A percentile compares a stretch with the other conserved stretches of the same genome.
These are phyloP conservation scores for Phytophthora pseudosyringae DNA, from an alignment of 352 stramenopile species.

Conservation along the genomic window DNA sequence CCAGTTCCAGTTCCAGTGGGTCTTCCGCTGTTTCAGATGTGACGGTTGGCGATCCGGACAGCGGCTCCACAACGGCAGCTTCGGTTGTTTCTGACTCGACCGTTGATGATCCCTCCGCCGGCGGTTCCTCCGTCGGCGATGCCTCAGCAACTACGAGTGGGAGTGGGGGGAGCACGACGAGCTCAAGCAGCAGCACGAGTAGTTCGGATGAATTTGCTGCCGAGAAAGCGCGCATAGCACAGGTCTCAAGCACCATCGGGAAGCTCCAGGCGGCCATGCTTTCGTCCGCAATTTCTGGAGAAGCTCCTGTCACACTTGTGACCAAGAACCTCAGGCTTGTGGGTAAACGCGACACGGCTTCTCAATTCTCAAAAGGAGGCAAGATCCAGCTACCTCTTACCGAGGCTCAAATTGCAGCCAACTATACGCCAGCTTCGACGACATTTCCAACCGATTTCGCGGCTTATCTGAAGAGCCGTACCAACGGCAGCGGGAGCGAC, in stretches of 20 bases:
- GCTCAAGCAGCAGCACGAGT: slow-evolving; percentile 3
- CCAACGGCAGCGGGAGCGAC: slow-evolving; percentile 6
- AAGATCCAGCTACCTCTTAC: slow-evolving; percentile 47
- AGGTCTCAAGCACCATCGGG: slow-evolving; percentile 56
- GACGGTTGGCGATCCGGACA: background rate
- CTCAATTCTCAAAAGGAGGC: slow-evolving; percentile 44
- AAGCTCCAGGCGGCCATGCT: slow-evolving; percentile 60
- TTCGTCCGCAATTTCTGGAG: slow-evolving; percentile 49
- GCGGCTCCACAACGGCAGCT: background rate
- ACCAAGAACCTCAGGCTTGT: slow-evolving; percentile 74
- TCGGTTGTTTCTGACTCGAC: background rate
- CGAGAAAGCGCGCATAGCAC: slow-evolving; percentile 38
- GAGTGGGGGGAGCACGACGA: background rate
- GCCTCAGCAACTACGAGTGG: background rate
- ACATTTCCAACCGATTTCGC: slow-evolving; percentile 60
- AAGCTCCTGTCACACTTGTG: slow-evolving; percentile 57
- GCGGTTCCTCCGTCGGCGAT: background rate
- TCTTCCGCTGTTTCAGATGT: background rate
- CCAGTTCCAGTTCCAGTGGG: slow-evolving; percentile 6
- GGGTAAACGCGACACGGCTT: slow-evolving; percentile 47
- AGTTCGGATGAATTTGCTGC: slow-evolving; percentile 32
- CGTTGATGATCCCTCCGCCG: background rate
- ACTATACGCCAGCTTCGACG: slow-evolving; percentile 56
- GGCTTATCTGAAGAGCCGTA: slow-evolving; percentile 27
- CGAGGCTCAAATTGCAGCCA: slow-evolving; percentile 50